Evolutionary conservation across 2,329 filamentous ascomycete species (phyloP), one percentile per base, ranked within the genome.

Genomic region (Neonectria neomacrospora): DNA sequence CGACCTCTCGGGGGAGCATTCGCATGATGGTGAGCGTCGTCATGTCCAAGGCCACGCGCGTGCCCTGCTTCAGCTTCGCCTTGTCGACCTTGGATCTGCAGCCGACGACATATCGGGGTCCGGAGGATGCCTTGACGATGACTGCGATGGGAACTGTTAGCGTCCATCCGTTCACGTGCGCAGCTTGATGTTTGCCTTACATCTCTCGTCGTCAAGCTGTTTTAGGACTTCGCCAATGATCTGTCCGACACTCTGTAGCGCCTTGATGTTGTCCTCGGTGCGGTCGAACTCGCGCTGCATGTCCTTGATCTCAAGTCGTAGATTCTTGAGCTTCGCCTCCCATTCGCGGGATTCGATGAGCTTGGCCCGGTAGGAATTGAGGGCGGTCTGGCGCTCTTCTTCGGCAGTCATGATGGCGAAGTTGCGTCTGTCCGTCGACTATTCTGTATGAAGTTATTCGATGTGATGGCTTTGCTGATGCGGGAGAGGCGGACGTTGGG

Each of bases 1-100:
- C 96, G 77, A 99, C 96, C 84, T 99, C 96, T 79, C 96, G 91
- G 64, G 96, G 96, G 50, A 99, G 86, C 96, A 99, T 99, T 76
- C 96, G 93, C 96, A 99, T 99, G 81, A 99, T 99, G 65, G 96
- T 99, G 72, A 99, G 91, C 20, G 96, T 99, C 54, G 96, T 99
- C 96, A 99, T 99, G 77, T 99, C 96, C 64, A 99, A 90, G 34
- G 96, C 95, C 58, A 99, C 96, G 76, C 96, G 93, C 28, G 95
- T 97, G 74, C 96, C 96, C 82, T 99, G 96, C 87, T 98, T 99
- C 78, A 99, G 84, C 85, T 97, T 98, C 67, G 86, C 84, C 83
- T 96, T 97, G 85, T 99, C 96, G 76, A 99, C 96, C 82, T 99
- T 99, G 67, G 94, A 97, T 75, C 96, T 91, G 84, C 96, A 99